A percentile compares a stretch with the other conserved stretches of the same genome.
Evolutionary conservation across 2,329 filamentous ascomycete genomes (phyloP).

Genomic region (Ramichloridium luteum): DNA sequence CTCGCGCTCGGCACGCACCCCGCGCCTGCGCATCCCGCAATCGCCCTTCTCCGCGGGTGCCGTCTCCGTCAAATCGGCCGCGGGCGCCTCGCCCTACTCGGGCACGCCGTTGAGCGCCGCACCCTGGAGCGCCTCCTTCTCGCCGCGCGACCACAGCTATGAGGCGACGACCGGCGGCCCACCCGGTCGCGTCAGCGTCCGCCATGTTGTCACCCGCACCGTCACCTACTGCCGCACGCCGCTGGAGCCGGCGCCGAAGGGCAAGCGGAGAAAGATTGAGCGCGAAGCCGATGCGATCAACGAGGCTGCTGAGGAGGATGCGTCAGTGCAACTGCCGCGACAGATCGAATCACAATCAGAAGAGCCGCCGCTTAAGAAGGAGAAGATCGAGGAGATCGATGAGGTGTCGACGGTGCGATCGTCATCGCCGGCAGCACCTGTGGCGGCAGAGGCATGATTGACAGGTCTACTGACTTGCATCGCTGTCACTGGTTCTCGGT

Average conservation of each 20-base stretch:
- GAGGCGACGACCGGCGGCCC: constrained; percentile 15
- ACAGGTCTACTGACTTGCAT: too few species aligned
- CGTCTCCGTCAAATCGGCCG: constrained; percentile 26
- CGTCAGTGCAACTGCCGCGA: background rate
- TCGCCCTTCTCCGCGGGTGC: constrained; percentile 53
- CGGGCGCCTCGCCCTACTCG: constrained; percentile 59
- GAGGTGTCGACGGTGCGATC: too few species aligned
- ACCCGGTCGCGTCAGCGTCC: constrained; percentile 49
- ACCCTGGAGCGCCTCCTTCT: constrained; percentile 34
- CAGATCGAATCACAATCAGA: background rate
- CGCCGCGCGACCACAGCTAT: constrained; percentile 61
- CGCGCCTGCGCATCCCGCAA: constrained; percentile 60
- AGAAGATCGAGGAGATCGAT: constrained; percentile 1
- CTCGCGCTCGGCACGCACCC: constrained; percentile 48
- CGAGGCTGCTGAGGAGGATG: constrained; percentile 3
- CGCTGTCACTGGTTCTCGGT: too few species aligned
- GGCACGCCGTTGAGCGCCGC: constrained; percentile 23
- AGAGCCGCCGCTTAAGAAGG: constrained; percentile 1
- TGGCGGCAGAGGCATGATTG: too few species aligned
- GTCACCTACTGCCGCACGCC: constrained; percentile 66
- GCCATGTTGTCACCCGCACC: constrained; percentile 87
- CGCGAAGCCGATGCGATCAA: constrained; percentile 12
- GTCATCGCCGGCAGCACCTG: too few species aligned
- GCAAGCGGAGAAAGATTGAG: constrained; percentile 72
- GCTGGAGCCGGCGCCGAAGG: constrained; percentile 80